Conservation (phyloP, 75 land plant genomes). For the Selaginella moellendorffii region DNA sequence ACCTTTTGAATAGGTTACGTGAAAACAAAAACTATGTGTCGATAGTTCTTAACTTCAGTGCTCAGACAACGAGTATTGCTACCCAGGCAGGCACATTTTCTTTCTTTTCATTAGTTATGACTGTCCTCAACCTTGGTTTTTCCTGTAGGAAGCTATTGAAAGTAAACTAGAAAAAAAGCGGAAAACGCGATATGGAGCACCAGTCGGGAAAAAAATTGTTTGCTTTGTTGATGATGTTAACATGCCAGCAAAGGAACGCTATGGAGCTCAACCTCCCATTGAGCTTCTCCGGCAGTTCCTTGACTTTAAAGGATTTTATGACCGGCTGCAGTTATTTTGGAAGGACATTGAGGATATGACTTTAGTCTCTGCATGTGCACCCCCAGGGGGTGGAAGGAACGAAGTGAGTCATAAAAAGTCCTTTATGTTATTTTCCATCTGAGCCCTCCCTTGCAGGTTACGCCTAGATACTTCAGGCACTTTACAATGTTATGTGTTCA, state of each 20-base stretch:
- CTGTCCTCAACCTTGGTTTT: not conserved
- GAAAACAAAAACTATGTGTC: constrained; percentile 19
- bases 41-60: constrained; percentile 28
- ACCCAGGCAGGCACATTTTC: constrained; percentile 17
- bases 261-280: constrained; percentile 30
- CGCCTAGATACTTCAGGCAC: constrained; percentile 27
- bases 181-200: constrained; percentile 23
- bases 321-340: constrained; percentile 21
- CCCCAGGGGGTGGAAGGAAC: constrained; percentile 27
- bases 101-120: not conserved
- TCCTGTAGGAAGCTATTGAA: constrained; percentile 23
- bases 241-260: constrained; percentile 25
- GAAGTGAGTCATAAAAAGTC: constrained; percentile 8
- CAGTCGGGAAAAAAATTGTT: constrained; percentile 20
- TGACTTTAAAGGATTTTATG: constrained; percentile 29
- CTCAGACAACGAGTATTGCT: constrained; percentile 29
- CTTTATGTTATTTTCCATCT: not conserved
- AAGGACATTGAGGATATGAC: constrained; percentile 32
- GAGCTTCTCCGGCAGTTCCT: constrained; percentile 24
- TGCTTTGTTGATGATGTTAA: constrained; percentile 32
- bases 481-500: constrained; percentile 31
- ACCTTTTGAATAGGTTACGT: constrained; percentile 14
- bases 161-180: constrained; percentile 26
- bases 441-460: constrained; percentile 13
- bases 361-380: constrained; percentile 24